These are phyloP conservation scores for Penicillium verrucosum DNA, from an alignment of 2,329 filamentous ascomycete species.

Conservation along the genomic window DNA sequence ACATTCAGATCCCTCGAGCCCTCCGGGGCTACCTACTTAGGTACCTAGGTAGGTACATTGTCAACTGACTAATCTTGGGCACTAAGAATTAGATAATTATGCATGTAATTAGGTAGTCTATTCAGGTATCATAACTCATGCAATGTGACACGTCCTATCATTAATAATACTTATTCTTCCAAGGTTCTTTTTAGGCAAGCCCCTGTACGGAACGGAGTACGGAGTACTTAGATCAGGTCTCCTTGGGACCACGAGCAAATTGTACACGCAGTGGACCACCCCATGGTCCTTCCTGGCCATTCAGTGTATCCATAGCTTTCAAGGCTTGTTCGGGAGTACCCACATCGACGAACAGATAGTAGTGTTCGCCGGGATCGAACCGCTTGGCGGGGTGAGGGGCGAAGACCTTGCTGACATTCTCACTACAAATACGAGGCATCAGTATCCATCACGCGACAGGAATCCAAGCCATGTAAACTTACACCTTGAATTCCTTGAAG, in stretches of 20 bases:
- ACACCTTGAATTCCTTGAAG: constrained; percentile 47
- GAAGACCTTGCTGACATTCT: constrained; percentile 53
- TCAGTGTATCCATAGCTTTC: constrained; percentile 48
- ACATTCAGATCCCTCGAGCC: not conserved
- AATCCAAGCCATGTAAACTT: constrained; percentile 14
- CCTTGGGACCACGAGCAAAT: constrained; percentile 38
- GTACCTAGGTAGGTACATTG: not conserved
- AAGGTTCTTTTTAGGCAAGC: not conserved
- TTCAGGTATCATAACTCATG: constrained; percentile 7
- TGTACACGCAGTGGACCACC: constrained; percentile 40
- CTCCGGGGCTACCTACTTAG: too few species aligned
- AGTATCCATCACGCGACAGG: constrained; percentile 1
- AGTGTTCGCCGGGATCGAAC: constrained; percentile 53
- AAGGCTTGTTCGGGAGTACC: constrained; percentile 53
- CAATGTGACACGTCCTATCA: constrained; percentile 5
- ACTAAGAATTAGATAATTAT: not conserved
- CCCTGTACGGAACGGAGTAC: not conserved
- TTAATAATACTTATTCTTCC: constrained; percentile 2
- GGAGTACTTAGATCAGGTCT: not conserved
- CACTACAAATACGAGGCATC: constrained; percentile 22
- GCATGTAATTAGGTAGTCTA: not conserved
- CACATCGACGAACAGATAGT: constrained; percentile 67
- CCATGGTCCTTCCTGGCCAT: constrained; percentile 42
- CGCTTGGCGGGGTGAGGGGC: constrained; percentile 57
- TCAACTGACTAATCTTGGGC: not conserved